Conservation (phyloP, 2,329 filamentous ascomycete genomes). For the Colletotrichum chrysophilum region DNA sequence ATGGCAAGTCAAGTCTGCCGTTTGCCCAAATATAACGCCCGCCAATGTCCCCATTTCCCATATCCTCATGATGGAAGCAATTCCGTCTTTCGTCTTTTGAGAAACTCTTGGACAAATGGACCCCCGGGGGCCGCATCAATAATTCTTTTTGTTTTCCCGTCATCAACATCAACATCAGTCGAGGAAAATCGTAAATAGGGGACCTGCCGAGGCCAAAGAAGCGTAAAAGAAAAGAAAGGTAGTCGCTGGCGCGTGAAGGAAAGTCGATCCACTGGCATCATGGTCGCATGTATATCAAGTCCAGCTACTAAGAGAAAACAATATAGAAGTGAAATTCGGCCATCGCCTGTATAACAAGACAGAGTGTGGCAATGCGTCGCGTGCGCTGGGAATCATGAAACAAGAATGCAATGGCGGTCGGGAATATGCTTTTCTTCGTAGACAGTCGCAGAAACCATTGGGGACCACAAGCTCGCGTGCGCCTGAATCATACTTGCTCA, state of each 20-base stretch:
- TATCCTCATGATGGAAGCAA: constrained; percentile 15
- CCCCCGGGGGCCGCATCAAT: constrained; percentile 14
- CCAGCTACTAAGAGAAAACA: constrained; percentile 21
- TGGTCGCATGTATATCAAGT: constrained; percentile 15
- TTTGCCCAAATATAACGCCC: constrained; percentile 12
- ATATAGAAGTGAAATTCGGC: constrained; percentile 13
- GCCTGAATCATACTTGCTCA: constrained; percentile 49
- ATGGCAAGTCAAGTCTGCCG: not conserved
- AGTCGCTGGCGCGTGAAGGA: constrained; percentile 11
- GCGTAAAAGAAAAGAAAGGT: not conserved
- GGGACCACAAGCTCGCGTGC: not conserved
- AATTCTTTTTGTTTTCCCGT: constrained; percentile 16
- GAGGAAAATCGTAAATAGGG: constrained; percentile 3
- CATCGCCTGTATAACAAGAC: constrained; percentile 8
- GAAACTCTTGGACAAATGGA: constrained; percentile 8
- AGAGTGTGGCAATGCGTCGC: constrained; percentile 11
- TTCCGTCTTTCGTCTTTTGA: constrained; percentile 19
- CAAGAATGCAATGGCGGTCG: constrained; percentile 15
- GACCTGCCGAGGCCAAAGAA: constrained; percentile 4
- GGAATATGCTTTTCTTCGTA: constrained; percentile 11
- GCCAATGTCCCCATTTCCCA: constrained; percentile 1
- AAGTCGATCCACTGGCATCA: constrained; percentile 19
- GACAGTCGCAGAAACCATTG: not conserved
- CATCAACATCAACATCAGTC: constrained; percentile 12
- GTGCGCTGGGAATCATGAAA: constrained; percentile 24